phyloP scores from a whole-genome alignment of 2,329 filamentous ascomycete species.

The Trichoderma simmonsii region DNA sequence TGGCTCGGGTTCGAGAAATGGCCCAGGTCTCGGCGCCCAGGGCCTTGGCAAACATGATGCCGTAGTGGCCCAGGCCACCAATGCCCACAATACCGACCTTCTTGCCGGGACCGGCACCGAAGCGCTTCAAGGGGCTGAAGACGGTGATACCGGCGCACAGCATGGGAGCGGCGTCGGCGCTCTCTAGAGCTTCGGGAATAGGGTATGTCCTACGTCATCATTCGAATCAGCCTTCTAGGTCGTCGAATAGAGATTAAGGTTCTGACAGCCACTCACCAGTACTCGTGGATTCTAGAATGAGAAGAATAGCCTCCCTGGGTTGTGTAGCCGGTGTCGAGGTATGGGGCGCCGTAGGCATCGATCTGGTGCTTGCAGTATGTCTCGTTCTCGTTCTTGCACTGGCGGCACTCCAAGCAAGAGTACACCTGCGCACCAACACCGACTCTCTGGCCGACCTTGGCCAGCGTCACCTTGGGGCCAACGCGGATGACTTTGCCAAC shows the following conservation, averaged over 20 bases:
- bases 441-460: slow-evolving; percentile 57
- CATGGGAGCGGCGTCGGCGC: slow-evolving; percentile 69
- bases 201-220: slow-evolving; percentile 54
- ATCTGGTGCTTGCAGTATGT: slow-evolving; percentile 40
- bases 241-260: slow-evolving; percentile 37
- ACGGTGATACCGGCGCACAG: slow-evolving; percentile 81
- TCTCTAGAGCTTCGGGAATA: slow-evolving; percentile 69
- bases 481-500: slow-evolving; percentile 66
- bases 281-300: slow-evolving; percentile 35
- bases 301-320: slow-evolving; percentile 57
- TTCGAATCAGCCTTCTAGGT: slow-evolving; percentile 38
- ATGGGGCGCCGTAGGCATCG: slow-evolving; percentile 51
- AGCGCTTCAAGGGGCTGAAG: slow-evolving; percentile 73
- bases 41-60: slow-evolving; percentile 66
- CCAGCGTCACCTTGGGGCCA: slow-evolving; percentile 47
- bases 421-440: slow-evolving; percentile 56
- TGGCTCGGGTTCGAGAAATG: slow-evolving; percentile 57
- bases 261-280: slow-evolving; percentile 43
- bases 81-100: slow-evolving; percentile 74
- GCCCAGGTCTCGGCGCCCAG: slow-evolving; percentile 61
- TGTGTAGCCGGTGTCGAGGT: slow-evolving; percentile 50
- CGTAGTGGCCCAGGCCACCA: slow-evolving; percentile 70
- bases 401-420: slow-evolving; percentile 47
- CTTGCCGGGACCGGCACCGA: slow-evolving; percentile 73
- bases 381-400: slow-evolving; percentile 41